A percentile compares a stretch with the other conserved stretches of the same genome.
These are phyloP conservation scores for Pyricularia sp. DNA, from an alignment of 2,329 filamentous ascomycete genomes.

Conservation along the genomic window DNA sequence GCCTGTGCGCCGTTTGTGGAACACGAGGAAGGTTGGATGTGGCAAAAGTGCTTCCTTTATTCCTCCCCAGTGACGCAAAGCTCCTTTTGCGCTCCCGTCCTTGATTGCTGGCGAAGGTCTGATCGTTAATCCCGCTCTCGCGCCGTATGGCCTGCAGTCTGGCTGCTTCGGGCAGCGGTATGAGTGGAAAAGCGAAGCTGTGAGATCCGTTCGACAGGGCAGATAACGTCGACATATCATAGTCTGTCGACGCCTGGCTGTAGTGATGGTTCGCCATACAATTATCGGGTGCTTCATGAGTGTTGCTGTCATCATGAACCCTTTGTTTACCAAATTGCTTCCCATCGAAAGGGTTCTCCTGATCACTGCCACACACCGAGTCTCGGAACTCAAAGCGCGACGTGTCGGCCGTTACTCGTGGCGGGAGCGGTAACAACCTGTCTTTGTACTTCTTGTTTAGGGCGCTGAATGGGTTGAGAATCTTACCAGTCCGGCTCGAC, in stretches of 20 bases:
- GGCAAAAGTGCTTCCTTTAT: not conserved
- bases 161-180: conserved; percentile 18
- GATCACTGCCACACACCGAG: conserved; percentile 1
- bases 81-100: conserved; percentile 4
- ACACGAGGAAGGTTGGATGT: not conserved
- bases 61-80: not conserved
- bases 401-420: not conserved
- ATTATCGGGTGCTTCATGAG: not conserved
- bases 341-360: not conserved
- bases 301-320: not conserved
- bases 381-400: conserved; percentile 8
- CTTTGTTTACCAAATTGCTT: not conserved
- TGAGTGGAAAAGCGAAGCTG: conserved; percentile 17
- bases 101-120: conserved; percentile 9
- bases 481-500: not conserved
- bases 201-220: conserved; percentile 8
- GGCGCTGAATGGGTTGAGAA: conserved; percentile 1
- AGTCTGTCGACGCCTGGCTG: not conserved
- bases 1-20: not conserved
- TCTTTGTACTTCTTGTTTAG: not conserved
- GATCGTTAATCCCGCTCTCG: conserved; percentile 11
- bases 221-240: conserved; percentile 3
- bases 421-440: not conserved
- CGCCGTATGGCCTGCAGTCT: conserved; percentile 13
- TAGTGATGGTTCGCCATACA: not conserved